Conservation (phyloP, 2,329 filamentous ascomycete genomes). For the Orbilia quercus region DNA sequence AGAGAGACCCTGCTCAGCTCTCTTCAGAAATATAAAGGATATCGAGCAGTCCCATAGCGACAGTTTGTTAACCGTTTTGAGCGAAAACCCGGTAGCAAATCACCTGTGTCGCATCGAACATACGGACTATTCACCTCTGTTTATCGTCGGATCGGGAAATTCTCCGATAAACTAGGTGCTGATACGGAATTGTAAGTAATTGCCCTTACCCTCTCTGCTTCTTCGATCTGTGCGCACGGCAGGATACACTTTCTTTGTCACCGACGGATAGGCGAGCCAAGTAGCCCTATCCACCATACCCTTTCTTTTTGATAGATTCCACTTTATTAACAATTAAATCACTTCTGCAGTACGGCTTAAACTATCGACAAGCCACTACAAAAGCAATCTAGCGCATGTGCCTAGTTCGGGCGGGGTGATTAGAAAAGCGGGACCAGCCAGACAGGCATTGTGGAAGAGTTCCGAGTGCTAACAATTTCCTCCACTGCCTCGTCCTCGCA, state of each 20-base stretch:
- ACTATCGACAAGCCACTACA: conserved; percentile 36
- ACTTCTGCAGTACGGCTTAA: not conserved
- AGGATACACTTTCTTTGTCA: conserved; percentile 22
- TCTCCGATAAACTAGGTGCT: conserved; percentile 50
- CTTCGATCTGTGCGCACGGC: not conserved
- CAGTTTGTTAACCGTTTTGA: conserved; percentile 31
- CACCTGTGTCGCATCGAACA: conserved; percentile 51
- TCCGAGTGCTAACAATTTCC: conserved; percentile 3
- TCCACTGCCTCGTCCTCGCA: not conserved
- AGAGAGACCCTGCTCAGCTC: conserved; percentile 4
- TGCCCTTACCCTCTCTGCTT: conserved; percentile 4
- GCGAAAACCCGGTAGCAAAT: conserved; percentile 38
- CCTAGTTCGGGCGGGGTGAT: conserved; percentile 56
- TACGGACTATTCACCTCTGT: conserved; percentile 15
- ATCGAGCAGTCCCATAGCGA: conserved; percentile 29
- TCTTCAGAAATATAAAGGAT: conserved; percentile 29
- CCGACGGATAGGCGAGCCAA: conserved; percentile 1
- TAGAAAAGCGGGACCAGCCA: conserved; percentile 54
- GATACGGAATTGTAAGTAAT: conserved; percentile 8
- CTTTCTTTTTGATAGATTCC: conserved; percentile 17
- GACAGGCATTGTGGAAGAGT: conserved; percentile 19
- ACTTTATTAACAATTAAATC: not conserved
- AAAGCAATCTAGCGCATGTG: conserved; percentile 50
- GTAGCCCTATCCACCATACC: not conserved
- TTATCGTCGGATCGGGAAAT: conserved; percentile 17